Evolutionary conservation across 2,329 filamentous ascomycete species (phyloP).

Genomic region (Curvularia verruculosa): DNA sequence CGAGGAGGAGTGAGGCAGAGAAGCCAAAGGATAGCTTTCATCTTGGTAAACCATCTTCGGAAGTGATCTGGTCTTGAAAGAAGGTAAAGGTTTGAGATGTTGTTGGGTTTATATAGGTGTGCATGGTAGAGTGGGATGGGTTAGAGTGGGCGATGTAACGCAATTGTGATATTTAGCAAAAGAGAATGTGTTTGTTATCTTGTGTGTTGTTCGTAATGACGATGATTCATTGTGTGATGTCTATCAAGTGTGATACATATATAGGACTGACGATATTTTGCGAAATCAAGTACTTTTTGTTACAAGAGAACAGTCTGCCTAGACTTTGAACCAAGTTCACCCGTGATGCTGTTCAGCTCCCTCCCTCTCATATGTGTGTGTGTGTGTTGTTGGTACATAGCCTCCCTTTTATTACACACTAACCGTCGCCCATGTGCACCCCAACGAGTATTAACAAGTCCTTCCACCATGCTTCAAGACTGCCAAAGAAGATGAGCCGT

Average conservation of each 20-base stretch:
- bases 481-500: not conserved
- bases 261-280: too few species aligned
- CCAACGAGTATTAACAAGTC: too few species aligned
- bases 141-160: too few species aligned
- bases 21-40: constrained; percentile 21
- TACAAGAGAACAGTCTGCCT: too few species aligned
- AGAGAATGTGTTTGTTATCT: not conserved
- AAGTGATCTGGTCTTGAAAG: constrained; percentile 23
- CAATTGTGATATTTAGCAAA: not conserved
- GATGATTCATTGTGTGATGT: not conserved
- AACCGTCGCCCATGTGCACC: too few species aligned
- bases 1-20: not conserved
- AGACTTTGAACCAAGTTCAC: too few species aligned
- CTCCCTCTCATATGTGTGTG: too few species aligned
- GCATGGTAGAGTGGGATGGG: not conserved
- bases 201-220: not conserved
- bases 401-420: too few species aligned
- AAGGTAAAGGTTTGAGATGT: not conserved
- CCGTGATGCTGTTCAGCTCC: too few species aligned
- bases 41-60: constrained; percentile 22
- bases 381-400: too few species aligned
- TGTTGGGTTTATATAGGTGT: not conserved
- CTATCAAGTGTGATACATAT: too few species aligned
- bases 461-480: not conserved
- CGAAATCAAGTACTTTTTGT: too few species aligned